Base-by-base conservation (phyloP, 2,329 filamentous ascomycete genomes). In the Aspergillus versicolor region DNA sequence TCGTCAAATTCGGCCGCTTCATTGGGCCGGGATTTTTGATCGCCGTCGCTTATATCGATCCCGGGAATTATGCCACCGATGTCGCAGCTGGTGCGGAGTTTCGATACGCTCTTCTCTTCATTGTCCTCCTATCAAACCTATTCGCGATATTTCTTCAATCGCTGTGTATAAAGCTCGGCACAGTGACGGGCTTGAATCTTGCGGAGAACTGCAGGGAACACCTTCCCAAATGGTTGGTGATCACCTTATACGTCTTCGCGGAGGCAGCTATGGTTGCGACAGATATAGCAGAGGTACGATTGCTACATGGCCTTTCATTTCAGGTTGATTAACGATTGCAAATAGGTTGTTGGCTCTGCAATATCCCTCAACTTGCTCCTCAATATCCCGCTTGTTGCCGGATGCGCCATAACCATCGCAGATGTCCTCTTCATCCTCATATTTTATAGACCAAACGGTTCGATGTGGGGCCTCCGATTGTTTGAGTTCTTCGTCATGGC, bases 211-310 rank as follows among this genome's bases (percentile, higher is more conserved):
- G 86, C 64, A 81, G 86, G 34, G 84, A 80, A 8, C 86, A 87
- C 68, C 77, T 89, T 13, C 87, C 87, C 1, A 77, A 76, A 62
- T 90, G 87, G 87, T 68, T 89, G 54, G 88, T 86, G 60, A 80
- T 82, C 44, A 66, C 78, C 17, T 75, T 90, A 3, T 90, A 89
- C 65, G 70, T 80, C 19, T 75, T 90, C 61, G 83, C 86, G 1
- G 87, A 90, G 70, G 74, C 81, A 4, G 86, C 87, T 58, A 90
- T 90, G 56, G 85, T 90, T 52, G 87, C 87, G 0, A 90, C 87
- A 0, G 87, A 90, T 68, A 84, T 90, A 61, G 87, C 87, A 56
- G 87, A 89, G 73, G 83, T 82, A 65, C 19, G 9, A 4, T 13
- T 19, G 5, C 38, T 15, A 6, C 19, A 9, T 45, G 3, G 13